Conservation (phyloP, 139 green algal genomes). For the Tetraselmis striata region DNA sequence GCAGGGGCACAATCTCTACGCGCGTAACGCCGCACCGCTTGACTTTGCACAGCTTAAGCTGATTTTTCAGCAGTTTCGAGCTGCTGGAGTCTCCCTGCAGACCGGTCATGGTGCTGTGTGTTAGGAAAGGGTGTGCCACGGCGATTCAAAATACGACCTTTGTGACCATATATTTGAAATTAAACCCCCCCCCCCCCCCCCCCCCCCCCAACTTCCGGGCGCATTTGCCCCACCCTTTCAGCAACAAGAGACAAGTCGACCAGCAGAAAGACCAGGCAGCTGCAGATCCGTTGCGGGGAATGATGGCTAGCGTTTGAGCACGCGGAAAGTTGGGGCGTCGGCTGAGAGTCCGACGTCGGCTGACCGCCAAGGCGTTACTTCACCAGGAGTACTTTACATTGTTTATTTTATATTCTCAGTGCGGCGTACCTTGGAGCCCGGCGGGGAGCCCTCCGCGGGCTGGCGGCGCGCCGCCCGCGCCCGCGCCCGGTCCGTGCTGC, state of each 20-base stretch:
- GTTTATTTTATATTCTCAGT: background rate
- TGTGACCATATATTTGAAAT: background rate
- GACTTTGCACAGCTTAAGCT: constrained; percentile 65
- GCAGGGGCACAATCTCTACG: constrained; percentile 63
- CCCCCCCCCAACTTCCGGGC: no score
- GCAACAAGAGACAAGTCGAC: no score
- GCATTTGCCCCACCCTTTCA: background rate
- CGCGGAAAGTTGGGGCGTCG: no score
- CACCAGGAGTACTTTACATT: background rate
- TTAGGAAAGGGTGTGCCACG: background rate
- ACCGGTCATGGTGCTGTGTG: background rate
- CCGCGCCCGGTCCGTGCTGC: background rate
- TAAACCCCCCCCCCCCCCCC: background rate
- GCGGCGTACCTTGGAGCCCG: background rate
- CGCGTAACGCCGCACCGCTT: constrained; percentile 39
- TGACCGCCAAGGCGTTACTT: background rate
- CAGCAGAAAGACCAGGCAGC: background rate
- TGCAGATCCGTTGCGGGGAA: no score
- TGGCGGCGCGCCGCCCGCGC: background rate
- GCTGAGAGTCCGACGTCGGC: no score
- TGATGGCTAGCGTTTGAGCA: no score
- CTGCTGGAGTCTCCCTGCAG: background rate
- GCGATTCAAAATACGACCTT: no score
- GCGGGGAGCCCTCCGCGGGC: background rate
- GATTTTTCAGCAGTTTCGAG: constrained; percentile 66